Conservation (phyloP, 352 stramenopile genomes). For the Globisporangium okanoganense region DNA sequence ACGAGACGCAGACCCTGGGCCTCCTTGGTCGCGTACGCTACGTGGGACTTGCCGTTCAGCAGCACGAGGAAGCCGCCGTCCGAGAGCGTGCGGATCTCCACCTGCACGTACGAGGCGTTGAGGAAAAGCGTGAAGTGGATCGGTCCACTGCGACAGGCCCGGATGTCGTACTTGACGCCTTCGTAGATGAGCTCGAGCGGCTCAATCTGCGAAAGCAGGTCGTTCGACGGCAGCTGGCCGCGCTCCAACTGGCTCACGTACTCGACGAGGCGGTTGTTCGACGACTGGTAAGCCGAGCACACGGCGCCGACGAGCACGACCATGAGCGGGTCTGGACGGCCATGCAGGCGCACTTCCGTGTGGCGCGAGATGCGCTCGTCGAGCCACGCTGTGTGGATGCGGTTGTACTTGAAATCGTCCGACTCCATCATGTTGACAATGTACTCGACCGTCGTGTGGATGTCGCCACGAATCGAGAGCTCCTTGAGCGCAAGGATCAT, state of each 20-base stretch:
- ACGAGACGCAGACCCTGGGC: conserved; percentile 88
- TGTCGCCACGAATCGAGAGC: conserved; percentile 99
- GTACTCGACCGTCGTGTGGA: conserved; percentile 99
- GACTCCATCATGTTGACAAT: conserved; percentile 99
- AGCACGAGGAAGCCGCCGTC: conserved; percentile 98
- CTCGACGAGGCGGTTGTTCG: conserved; percentile 63
- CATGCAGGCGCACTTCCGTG: conserved; percentile 85
- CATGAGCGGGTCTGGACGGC: conserved; percentile 77
- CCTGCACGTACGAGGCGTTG: conserved; percentile 86
- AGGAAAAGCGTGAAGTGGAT: conserved; percentile 92
- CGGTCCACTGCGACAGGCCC: conserved; percentile 85
- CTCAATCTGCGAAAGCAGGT: conserved; percentile 81
- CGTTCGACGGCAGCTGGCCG: conserved; percentile 90
- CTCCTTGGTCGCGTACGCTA: conserved; percentile 95
- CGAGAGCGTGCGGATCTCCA: conserved; percentile 95
- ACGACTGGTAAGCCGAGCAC: conserved; percentile 79
- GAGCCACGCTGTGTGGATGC: conserved; percentile 99
- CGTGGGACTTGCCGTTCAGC: conserved; percentile 95
- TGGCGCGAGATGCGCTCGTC: conserved; percentile 96
- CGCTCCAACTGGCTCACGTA: conserved; percentile 85
- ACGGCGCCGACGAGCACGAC: conserved; percentile 88
- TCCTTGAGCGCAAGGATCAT: conserved; percentile 99
- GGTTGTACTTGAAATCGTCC: conserved; percentile 98
- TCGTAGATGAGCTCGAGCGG: conserved; percentile 98
- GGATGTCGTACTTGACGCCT: conserved; percentile 97